Base-by-base conservation (phyloP, 768 basidiomycete species). In the Dentipellis sp. region DNA sequence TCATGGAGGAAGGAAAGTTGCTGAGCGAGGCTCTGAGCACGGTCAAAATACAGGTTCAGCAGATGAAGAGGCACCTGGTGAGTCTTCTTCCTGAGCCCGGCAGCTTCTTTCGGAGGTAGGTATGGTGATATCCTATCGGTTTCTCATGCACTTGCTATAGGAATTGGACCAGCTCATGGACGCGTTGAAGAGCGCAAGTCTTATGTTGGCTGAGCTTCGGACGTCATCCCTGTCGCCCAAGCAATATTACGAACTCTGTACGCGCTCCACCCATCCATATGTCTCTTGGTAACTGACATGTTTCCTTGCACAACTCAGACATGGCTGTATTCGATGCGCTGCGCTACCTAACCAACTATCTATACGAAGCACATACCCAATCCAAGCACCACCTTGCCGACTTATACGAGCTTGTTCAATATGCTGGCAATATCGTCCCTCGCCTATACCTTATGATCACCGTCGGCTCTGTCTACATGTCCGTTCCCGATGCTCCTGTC, bases 361-460 rank as follows among this genome's bases (percentile, higher is more conserved):
- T 99, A 58, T 94, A 91, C 65, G 97, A 98, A 58, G 95, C 94
- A 2, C 97, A 99, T 72, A 85, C 82, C 21, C 83, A 88, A 58
- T 85, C 87, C 51, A 82, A 87, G 67, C 95, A 99, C 68, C 97
- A 98, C 63, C 82, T 99, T 56, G 97, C 97, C 48, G 97, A 99
- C 77, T 78, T 99, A 46, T 99, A 99, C 73, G 97, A 99, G 69
- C 83, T 98, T 60, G 97, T 99, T n/a, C 97, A 99, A 81, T 99
- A 95, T 68, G 93, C 93, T 37, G 92, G 93, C 67, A 95, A 94
- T 69, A 94, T 97, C 68, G 86, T 95, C 50, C 93, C 93, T 22
- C 84, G 93, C 16, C 77, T 91, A 37, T 92, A 98, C 72, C 89
- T 98, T 65, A 98, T 99, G 97, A 97, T 98, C 64, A 98, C 97